Evolutionary conservation across 352 stramenopile species (phyloP), one percentile per base, ranked within the genome.

Genomic region (Hyaloperonospora brassicae): DNA sequence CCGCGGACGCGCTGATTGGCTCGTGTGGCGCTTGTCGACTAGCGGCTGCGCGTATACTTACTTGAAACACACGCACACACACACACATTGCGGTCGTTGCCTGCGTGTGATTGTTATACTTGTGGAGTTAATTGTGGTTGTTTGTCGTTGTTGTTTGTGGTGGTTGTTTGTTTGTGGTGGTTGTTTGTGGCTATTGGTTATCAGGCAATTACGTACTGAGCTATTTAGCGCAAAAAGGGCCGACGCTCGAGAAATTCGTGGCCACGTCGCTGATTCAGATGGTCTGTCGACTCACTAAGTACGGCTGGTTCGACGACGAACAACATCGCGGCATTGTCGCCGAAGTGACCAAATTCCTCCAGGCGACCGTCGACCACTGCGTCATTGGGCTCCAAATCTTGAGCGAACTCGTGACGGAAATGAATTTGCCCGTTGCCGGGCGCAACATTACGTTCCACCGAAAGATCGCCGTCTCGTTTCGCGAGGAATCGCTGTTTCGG

Each of bases 221-320:
- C 23, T 99, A 98, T 72, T 71, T 99, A 48, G 95, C 92, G 5
- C 95, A 97, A 61, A 96, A 98, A 38, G 95, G 95, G 1, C 92
- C 93, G 10, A 89, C 68, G 4, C 66, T 98, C 31, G 87, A 97
- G 67, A 93, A 92, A 57, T 98, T 98, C 66, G 95, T 98, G 48
- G 93, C 87, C 5, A 93, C 87, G 14, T 91, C 83, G 56, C 76
- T 99, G 22, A 97, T 98, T 55, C 95, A 98, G 67, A 87, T 99
- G 61, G 86, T 98, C 10, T 98, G 95, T 69, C 91, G 96, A 13
- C 90, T 99, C 47, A 98, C 95, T 56, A 98, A 98, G 78, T 90
- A 98, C 47, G 96, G 95, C n/a, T 99, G 96, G 96, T 98, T 98
- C 62, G 95, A 98, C 59, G 95, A 98, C 70, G 87, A 96, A 31